Base-by-base conservation (phyloP, 345 rosid species). In the Populus tremula region DNA sequence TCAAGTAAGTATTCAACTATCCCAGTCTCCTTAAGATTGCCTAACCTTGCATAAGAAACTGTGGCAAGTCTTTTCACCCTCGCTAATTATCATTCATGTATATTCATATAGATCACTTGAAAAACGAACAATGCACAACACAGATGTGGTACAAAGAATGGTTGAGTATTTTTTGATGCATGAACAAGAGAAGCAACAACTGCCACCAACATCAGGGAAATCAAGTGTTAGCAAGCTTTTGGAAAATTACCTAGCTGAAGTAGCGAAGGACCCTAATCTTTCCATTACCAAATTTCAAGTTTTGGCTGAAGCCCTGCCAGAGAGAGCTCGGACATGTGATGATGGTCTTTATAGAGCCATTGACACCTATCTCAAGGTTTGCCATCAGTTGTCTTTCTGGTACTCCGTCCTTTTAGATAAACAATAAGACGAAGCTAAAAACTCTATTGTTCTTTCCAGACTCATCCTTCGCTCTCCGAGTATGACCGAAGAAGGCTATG, bases 291-390 rank as follows among this genome's bases (percentile, higher is more conserved):
- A 90, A 84, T 94, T 94, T 82, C 95, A 93, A 75, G 94, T 88
- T 75, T 84, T 93, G 80, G 93, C 91, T 38, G 97, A 92, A 84
- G 84, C 87, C 35, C 78, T 93, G 72, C 98, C 98, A 23, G 89
- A 82, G 74, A 82, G 83, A 71, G 81, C 92, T 69, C 83, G 97
- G 78, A 79, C 88, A 65, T 92, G 97, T 59, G 87, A 94, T 73
- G 98, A 92, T 18, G 97, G 97, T 67, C 95, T 92, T 45, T 94
- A 92, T 47, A 87, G 98, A 86, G 98, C 98, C 80, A 91, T 93
- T 78, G 98, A 93, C 76, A 91, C 89, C 82, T 94, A 90, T 74
- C 92, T 93, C 75, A 91, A 94, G 98, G 97, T 94, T 79, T 25
- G 71, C 77, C 31, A 68, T 33, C 43, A 53, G 21, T 69, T 70